Evolutionary conservation across 2,329 filamentous ascomycete species (phyloP).

Genomic region (Conoideocrella luteorostrata): DNA sequence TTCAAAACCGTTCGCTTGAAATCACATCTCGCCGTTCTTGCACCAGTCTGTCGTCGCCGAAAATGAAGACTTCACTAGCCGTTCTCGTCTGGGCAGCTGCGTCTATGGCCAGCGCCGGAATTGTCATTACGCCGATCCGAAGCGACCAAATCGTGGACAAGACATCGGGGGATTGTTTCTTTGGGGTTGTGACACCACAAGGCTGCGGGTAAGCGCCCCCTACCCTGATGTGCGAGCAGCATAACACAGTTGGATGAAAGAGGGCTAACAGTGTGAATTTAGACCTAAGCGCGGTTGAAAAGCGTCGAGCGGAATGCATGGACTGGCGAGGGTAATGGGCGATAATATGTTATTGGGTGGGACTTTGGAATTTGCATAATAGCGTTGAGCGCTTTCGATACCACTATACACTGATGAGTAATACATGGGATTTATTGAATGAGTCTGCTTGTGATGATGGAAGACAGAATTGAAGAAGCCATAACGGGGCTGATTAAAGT

Average conservation of each 20-base stretch:
- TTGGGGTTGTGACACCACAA: conserved; percentile 48
- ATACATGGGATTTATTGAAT: no score
- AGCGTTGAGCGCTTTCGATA: background rate
- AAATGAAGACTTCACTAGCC: conserved; percentile 23
- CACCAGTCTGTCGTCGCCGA: background rate
- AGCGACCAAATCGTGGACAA: conserved; percentile 45
- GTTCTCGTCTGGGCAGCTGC: conserved; percentile 35
- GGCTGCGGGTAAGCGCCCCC: conserved; percentile 47
- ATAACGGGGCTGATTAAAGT: no score
- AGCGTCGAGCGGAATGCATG: background rate
- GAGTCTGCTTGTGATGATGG: no score
- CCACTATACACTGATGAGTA: background rate
- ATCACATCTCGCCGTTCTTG: background rate
- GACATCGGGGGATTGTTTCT: conserved; percentile 45
- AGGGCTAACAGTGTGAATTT: background rate
- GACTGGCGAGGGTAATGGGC: background rate
- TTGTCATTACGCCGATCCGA: conserved; percentile 49
- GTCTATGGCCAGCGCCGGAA: conserved; percentile 43
- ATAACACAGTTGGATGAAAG: background rate
- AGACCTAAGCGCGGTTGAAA: background rate
- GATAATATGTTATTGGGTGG: background rate
- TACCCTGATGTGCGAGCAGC: no score
- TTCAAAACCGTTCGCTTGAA: background rate
- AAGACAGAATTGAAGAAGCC: no score
- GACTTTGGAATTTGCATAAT: background rate